Conservation (phyloP, 2,329 filamentous ascomycete species). For the Aspergillus tubingensis region DNA sequence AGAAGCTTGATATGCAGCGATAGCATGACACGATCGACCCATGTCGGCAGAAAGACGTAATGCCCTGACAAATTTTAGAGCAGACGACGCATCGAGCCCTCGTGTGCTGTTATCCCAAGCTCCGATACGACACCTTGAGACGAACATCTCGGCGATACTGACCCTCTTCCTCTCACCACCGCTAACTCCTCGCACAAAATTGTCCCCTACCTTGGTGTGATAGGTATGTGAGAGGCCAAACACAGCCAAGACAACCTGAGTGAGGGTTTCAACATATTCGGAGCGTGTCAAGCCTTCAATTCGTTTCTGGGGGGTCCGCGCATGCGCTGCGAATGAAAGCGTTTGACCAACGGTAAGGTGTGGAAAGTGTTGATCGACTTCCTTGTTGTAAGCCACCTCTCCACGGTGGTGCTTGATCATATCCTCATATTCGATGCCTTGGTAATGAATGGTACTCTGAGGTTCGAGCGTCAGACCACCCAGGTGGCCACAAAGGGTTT, state of each 20-base stretch:
- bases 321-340: slow-evolving; percentile 69
- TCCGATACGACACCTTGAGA: slow-evolving; percentile 12
- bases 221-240: slow-evolving; percentile 15
- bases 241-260: slow-evolving; percentile 10
- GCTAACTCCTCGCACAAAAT: slow-evolving; percentile 19
- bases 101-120: slow-evolving; percentile 48
- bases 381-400: slow-evolving; percentile 79
- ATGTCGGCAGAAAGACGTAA: slow-evolving; percentile 28
- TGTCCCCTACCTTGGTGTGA: slow-evolving; percentile 18
- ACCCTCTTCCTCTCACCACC: slow-evolving; percentile 55
- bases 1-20: slow-evolving; percentile 60
- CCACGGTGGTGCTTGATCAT: slow-evolving; percentile 43
- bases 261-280: slow-evolving; percentile 8
- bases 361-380: slow-evolving; percentile 77
- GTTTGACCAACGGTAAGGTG: slow-evolving; percentile 73
- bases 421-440: slow-evolving; percentile 46
- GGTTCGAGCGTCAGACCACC: slow-evolving; percentile 11
- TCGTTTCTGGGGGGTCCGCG: slow-evolving; percentile 30
- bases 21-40: slow-evolving; percentile 41
- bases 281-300: slow-evolving; percentile 8
- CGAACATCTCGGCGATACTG: slow-evolving; percentile 32
- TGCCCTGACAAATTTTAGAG: slow-evolving; percentile 54
- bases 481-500: slow-evolving; percentile 73
- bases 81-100: slow-evolving; percentile 48
- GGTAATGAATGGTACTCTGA: slow-evolving; percentile 65